A percentile compares a stretch with the other conserved stretches of the same genome.
These are phyloP conservation scores for Cladosporium sp. DNA, from an alignment of 2,329 filamentous ascomycete genomes.

Conservation along the genomic window DNA sequence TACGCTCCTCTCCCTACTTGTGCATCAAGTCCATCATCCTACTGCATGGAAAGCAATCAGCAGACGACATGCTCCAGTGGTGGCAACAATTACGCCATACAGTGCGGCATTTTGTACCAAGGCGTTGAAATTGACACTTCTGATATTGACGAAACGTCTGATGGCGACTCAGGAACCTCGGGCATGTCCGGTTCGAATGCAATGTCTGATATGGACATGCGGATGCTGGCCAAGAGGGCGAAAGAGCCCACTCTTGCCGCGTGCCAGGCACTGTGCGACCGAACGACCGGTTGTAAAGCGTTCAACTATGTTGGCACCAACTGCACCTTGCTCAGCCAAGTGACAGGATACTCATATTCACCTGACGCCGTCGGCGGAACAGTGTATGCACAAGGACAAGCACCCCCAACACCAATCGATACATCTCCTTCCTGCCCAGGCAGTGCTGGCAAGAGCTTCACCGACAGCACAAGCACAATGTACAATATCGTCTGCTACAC, in stretches of 20 bases:
- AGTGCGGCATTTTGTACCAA: conserved; percentile 19
- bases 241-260: conserved; percentile 18
- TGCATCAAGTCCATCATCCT: conserved; percentile 6
- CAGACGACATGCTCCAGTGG: conserved; percentile 13
- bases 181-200: not conserved
- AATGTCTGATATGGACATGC: not conserved
- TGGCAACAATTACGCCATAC: conserved; percentile 15
- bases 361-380: conserved; percentile 21
- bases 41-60: conserved; percentile 7
- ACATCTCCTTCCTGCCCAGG: conserved; percentile 18
- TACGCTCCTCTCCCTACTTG: conserved; percentile 12
- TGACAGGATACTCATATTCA: conserved; percentile 22
- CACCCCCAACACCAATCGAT: conserved; percentile 6
- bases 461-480: conserved; percentile 15
- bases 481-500: conserved; percentile 21
- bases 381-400: not conserved
- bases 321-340: conserved; percentile 28
- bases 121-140: conserved; percentile 21
- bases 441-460: conserved; percentile 17
- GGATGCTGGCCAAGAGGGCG: conserved; percentile 14
- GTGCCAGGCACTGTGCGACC: conserved; percentile 23
- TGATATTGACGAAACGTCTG: not conserved
- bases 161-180: not conserved
- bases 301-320: conserved; percentile 26
- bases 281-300: conserved; percentile 24